These are phyloP conservation scores for Vickermania spadyakhi DNA, from an alignment of 208 protist species.

Conservation along the genomic window DNA sequence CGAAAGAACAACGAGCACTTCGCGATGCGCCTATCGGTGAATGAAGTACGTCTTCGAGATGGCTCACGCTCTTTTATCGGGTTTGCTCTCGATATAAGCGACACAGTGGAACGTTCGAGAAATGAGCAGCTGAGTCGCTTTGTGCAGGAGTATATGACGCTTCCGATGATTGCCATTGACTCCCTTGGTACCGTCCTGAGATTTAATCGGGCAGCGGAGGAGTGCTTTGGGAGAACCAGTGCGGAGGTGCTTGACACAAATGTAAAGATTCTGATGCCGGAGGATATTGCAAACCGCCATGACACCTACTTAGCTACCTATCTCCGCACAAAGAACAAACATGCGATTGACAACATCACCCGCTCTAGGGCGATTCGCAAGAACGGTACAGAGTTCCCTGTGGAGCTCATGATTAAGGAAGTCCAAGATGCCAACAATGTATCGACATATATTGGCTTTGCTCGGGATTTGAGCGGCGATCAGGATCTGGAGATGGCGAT, in stretches of 20 bases:
- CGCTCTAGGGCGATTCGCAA: slow-evolving; percentile 15
- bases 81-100: slow-evolving; percentile 9
- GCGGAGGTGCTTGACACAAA: slow-evolving; percentile 20
- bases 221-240: slow-evolving; percentile 18
- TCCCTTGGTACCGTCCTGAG: slow-evolving; percentile 16
- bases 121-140: slow-evolving; percentile 14
- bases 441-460: slow-evolving; percentile 22
- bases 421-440: slow-evolving; percentile 8
- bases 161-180: slow-evolving; percentile 31
- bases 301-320: slow-evolving; percentile 27
- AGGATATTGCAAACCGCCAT: slow-evolving; percentile 16
- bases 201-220: slow-evolving; percentile 20
- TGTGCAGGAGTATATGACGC: slow-evolving; percentile 14
- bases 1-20: slow-evolving; percentile 19
- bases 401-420: slow-evolving; percentile 24
- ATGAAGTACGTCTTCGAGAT: slow-evolving; percentile 14
- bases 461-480: slow-evolving; percentile 18
- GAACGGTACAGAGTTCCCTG: slow-evolving; percentile 18
- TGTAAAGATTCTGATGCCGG: slow-evolving; percentile 30
- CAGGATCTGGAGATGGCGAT: slow-evolving; percentile 6
- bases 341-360: slow-evolving; percentile 14
- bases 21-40: slow-evolving; percentile 12
- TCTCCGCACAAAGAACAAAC: slow-evolving; percentile 20
- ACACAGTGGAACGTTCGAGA: slow-evolving; percentile 5
- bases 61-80: slow-evolving; percentile 10